Conservation (phyloP, 2,329 filamentous ascomycete genomes). For the Botryotinia narcissicola region DNA sequence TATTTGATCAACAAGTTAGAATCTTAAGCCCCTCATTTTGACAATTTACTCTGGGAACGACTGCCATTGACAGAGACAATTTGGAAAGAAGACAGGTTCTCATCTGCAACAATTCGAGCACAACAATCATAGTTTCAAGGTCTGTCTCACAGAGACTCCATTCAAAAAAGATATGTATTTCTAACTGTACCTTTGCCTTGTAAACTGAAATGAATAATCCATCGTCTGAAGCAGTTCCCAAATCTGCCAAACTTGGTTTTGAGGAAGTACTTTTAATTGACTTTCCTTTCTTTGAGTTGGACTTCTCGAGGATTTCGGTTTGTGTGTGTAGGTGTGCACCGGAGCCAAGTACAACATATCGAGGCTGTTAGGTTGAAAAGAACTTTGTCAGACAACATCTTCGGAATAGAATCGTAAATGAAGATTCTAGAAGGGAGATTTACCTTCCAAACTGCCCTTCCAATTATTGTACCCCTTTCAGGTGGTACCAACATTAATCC, state of each 20-base stretch:
- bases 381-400: constrained; percentile 9
- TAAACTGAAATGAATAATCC: constrained; percentile 38
- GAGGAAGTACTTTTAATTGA: constrained; percentile 27
- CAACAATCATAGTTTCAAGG: neutral
- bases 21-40: neutral
- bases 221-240: constrained; percentile 23
- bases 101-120: neutral
- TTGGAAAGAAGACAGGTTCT: neutral
- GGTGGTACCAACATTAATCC: constrained; percentile 50
- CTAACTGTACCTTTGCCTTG: constrained; percentile 39
- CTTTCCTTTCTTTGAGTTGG: constrained; percentile 20
- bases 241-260: constrained; percentile 36
- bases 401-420: constrained; percentile 23
- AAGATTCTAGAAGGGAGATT: constrained; percentile 30
- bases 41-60: neutral
- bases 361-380: constrained; percentile 44
- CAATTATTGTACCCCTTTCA: constrained; percentile 52
- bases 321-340: constrained; percentile 43
- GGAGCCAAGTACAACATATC: constrained; percentile 58
- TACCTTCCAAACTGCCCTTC: constrained; percentile 54
- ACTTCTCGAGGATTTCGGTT: constrained; percentile 45
- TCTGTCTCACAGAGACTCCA: neutral
- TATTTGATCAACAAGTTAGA: constrained; percentile 23
- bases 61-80: neutral
- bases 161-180: neutral